Evolutionary conservation across 2,329 filamentous ascomycete species (phyloP), one percentile per base, ranked within the genome.

Genomic region (Mariannaea sp.): DNA sequence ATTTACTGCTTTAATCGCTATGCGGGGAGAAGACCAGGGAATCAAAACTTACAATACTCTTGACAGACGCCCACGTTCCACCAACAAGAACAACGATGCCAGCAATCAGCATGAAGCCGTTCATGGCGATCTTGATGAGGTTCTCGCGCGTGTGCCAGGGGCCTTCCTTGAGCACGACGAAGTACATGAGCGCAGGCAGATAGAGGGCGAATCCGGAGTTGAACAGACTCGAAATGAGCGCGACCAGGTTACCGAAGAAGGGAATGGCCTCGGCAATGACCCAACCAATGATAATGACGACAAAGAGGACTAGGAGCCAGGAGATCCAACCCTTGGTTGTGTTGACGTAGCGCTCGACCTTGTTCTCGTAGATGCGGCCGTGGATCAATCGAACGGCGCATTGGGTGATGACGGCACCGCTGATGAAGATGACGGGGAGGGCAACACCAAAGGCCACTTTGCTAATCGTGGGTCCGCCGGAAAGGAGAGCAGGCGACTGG

Each of bases 231-330:
- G 51, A 54, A 27, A 54, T 54, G 3, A 54, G 45, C 6, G 51
- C 45, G 2, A 54, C 51, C n/a, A 54, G 36, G 45, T 54, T 54
- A 40, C 51, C 45, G 51, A 54, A 54, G 40, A 54, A 54, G 5
- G 51, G 51, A 12, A 54, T 54, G 13, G 51, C 51, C 41, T 54
- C 51, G 10, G 51, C 51, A 27, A 54, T 54, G 39, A 54, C n/a
- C 51, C 51, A 54, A 33, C 51, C 51, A 13, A 54, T 40, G 14
- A 54, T 39, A 1, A 54, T 35, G 29, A 54, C 42, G 13, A 32
- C 40, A 14, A 54, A 44, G 1, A 36, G 20, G 5, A 44, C 42
- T 16, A 39, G 7, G 8, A 54, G 45, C 51, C 51, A 54, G 7
- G 51, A 40, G 24, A 54, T 17, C 51, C 51, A 54, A 20, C 51